phyloP scores from a whole-genome alignment of 129 eudicot species.

The Flaveria bidentis region DNA sequence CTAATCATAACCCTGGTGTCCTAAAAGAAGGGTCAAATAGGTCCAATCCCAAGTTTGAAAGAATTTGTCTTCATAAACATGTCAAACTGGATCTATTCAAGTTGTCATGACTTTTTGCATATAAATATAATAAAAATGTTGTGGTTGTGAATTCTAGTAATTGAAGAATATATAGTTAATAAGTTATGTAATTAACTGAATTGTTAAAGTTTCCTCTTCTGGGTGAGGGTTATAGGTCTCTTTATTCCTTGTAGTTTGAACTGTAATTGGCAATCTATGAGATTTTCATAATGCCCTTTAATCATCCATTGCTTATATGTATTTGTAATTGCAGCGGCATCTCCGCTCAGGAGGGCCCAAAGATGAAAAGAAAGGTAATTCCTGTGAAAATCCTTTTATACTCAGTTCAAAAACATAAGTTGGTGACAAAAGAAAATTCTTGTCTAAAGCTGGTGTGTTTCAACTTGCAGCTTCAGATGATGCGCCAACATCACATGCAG shows the following conservation, averaged over 20 bases:
- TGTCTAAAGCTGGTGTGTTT: slow-evolving; percentile 5
- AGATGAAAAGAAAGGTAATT: slow-evolving; percentile 63
- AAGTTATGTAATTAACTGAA: not conserved
- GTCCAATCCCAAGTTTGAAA: too few relatives aligned
- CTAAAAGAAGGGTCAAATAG: too few relatives aligned
- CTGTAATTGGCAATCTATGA: not conserved
- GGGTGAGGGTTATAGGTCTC: too few relatives aligned
- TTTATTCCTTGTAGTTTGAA: too few relatives aligned
- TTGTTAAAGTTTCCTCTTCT: not conserved
- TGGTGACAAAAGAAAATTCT: not conserved
- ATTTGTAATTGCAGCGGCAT: slow-evolving; percentile 45
- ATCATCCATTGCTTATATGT: not conserved
- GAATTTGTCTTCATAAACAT: too few relatives aligned
- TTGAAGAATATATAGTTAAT: not conserved
- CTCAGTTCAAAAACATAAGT: not conserved
- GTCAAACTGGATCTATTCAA: not conserved
- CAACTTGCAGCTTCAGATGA: slow-evolving; percentile 48
- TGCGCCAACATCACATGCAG: slow-evolving; percentile 38
- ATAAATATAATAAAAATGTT: not conserved
- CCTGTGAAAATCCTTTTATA: not conserved
- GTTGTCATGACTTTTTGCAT: not conserved
- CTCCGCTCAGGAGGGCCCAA: slow-evolving; percentile 38
- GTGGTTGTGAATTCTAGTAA: not conserved
- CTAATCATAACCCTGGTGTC: too few relatives aligned
- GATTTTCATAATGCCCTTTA: not conserved